Base-by-base conservation (phyloP, 2,329 filamentous ascomycete species). In the Paecilomyces sp. region DNA sequence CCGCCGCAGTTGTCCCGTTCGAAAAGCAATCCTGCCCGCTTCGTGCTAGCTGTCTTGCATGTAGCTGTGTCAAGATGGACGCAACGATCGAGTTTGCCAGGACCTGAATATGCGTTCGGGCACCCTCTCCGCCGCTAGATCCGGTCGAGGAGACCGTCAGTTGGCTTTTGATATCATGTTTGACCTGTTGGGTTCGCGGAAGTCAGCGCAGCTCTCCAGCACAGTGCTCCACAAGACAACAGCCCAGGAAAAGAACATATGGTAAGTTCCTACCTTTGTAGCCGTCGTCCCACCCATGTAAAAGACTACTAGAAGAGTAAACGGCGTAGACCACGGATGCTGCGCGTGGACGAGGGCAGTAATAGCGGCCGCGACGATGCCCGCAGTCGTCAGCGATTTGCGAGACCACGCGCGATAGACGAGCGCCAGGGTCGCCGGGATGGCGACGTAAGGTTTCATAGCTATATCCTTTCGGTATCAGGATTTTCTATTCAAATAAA, bases 281-380 rank as follows among this genome's bases (percentile, higher is more conserved):
- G 88, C 92, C 57, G 86, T 81, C 1, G 89, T 96, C 1, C 92
- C 94, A 3, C 89, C 86, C 2, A 96, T 78, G 75, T 96, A 97
- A 79, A 97, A 97, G 36, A 92, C 84, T 56, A 84, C 83, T 1
- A 97, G 82, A 11, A 97, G 82, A 30, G 84, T 84, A 76, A 97
- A 95, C n/a, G 91, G 92, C n/a, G 92, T 80, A 61, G 90, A 90
- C 88, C 91, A 97, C 3, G 93, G 93, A 74, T 97, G 92, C n/a
- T 92, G 77, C 15, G 92, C 91, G 74, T 99, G 94, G 11, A 89
- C 85, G 54, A 83, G 74, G 3, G 91, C 92, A 3, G 92, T 96
- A 52, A 88, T 68, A 4, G 82, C 80, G 3, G 93, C 93, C 12
- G 85, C 83, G 41, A 88, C 66, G 66, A 96, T 85, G 62, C 92